Evolutionary conservation across 495 filamentous ascomycete genomes (phyloP).

Genomic region (Penicillium antarcticum): DNA sequence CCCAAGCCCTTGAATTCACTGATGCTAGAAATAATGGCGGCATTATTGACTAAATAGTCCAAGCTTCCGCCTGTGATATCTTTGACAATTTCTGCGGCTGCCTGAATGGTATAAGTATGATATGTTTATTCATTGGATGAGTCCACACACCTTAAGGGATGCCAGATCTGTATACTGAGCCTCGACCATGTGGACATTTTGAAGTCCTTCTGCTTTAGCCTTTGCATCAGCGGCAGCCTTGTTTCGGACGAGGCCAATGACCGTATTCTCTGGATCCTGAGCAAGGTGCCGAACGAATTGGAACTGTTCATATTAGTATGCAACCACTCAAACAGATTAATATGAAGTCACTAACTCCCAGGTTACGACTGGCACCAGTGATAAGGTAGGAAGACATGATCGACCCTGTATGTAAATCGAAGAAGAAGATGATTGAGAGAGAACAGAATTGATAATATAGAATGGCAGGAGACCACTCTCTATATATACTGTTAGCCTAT

Average conservation of each 20-base stretch:
- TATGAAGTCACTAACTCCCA: too few species aligned
- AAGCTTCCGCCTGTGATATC: constrained; percentile 25
- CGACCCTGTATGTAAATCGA: too few species aligned
- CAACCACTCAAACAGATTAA: too few species aligned
- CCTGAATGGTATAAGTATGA: too few species aligned
- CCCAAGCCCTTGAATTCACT: constrained; percentile 23
- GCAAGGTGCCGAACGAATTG: constrained; percentile 30
- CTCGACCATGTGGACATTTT: constrained; percentile 47
- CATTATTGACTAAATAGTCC: constrained; percentile 16
- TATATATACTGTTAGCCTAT: too few species aligned
- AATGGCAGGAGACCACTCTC: too few species aligned
- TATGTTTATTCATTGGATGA: too few species aligned
- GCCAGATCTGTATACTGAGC: constrained; percentile 39
- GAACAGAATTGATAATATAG: too few species aligned
- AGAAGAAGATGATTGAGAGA: too few species aligned
- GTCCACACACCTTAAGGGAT: constrained; percentile 20
- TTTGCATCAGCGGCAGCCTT: constrained; percentile 27
- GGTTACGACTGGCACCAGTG: constrained; percentile 31
- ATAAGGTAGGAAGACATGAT: constrained; percentile 33
- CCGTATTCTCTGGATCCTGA: constrained; percentile 28
- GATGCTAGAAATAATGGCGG: constrained; percentile 16
- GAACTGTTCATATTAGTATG: not conserved
- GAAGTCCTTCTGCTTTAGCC: constrained; percentile 9
- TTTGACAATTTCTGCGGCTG: constrained; percentile 9
- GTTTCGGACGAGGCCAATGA: constrained; percentile 44